These are phyloP conservation scores for Cinnamomum chago DNA, from an alignment of 164 flowering plant species.

Conservation along the genomic window DNA sequence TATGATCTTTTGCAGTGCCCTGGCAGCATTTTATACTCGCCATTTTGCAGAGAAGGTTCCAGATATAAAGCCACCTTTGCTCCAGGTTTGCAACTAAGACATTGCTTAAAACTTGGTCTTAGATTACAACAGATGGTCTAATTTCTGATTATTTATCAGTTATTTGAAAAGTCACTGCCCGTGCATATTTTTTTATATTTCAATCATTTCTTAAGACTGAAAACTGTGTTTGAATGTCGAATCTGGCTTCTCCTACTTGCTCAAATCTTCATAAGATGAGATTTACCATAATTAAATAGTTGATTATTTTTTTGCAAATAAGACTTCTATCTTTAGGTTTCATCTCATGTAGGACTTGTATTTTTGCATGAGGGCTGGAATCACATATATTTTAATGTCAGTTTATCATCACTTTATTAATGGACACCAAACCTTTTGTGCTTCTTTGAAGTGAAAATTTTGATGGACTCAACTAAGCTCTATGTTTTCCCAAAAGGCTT, in stretches of 20 bases:
- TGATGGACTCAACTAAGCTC: no score
- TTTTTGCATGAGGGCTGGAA: neutral
- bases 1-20: slow-evolving; percentile 58
- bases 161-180: neutral
- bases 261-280: no score
- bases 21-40: slow-evolving; percentile 91
- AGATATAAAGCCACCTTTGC: slow-evolving; percentile 80
- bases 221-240: neutral
- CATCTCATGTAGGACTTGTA: no score
- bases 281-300: no score
- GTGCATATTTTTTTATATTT: neutral
- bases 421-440: neutral
- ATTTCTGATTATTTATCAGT: neutral
- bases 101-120: neutral
- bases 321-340: no score
- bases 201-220: neutral
- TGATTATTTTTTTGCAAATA: no score
- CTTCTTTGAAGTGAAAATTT: no score
- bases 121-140: neutral
- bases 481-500: no score
- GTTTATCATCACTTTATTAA: neutral
- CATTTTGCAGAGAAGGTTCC: slow-evolving; percentile 70
- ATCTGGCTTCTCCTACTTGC: neutral
- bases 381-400: no score
- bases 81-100: slow-evolving; percentile 53